Base-by-base conservation (phyloP, 805 yeast species). In the Saturnispora ahearnii region DNA sequence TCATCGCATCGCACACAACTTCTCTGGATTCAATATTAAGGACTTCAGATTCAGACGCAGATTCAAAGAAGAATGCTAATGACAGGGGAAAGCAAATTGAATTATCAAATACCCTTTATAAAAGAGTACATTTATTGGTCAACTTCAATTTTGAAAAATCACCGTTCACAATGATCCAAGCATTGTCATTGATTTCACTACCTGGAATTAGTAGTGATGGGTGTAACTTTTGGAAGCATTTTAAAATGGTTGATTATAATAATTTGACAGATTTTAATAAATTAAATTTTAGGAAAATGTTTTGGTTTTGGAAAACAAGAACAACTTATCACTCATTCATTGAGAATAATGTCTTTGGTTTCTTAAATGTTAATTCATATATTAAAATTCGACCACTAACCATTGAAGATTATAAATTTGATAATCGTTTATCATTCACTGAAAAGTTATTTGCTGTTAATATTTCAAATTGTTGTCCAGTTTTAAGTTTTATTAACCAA, bases 71-170 rank as follows among this genome's bases (percentile, higher is more conserved):
- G 13, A 18, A 8, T 18, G 24, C 24, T 21, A 22, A 12, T 18
- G 15, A 22, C 22, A 22, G 9, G 76, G 59, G 57, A 21, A 33
- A 61, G 69, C 84, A 44, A 67, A 77, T 46, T 3, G 46, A 45
- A 31, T 51, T 56, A 2, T 40, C 52, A 46, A 66, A 77, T 49
- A 78, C 87, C 4, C 77, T 87, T 52, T 81, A 79, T 64, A 75
- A 79, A 55, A 72, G 95, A 15, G 90, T 89, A 3, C 82, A 82
- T 65, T 85, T 88, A 0, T 66, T 87, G 28, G 83, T 77, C 61
- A 91, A 85, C 57, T 76, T 84, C 2, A 77, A 76, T 54, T 78
- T 79, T 56, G 93, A 86, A 65, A 66, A 73, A 31, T 88, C 84
- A 57, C 78, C 85, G 2, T 69, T 82, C 1, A 66, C 76, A 4